These are phyloP conservation scores for Taiozyma sp. DNA, from an alignment of 1,139 yeast genomes.

Conservation along the genomic window DNA sequence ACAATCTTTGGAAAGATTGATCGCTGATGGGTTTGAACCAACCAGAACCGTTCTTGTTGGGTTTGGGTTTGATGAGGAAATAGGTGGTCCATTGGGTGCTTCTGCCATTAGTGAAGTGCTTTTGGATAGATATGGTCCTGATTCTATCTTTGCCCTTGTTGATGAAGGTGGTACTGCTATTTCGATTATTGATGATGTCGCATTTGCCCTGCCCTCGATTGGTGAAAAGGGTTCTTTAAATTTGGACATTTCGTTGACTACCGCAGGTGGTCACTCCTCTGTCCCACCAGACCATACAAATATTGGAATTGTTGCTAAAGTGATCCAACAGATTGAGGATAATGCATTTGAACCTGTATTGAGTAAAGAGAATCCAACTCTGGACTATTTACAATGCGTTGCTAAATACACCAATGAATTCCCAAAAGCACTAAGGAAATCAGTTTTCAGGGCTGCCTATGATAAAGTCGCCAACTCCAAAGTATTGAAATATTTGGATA, in stretches of 20 bases:
- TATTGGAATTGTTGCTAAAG: conserved; percentile 56
- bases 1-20: conserved; percentile 52
- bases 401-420: conserved; percentile 36
- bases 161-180: conserved; percentile 57
- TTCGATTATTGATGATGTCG: conserved; percentile 35
- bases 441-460: conserved; percentile 11
- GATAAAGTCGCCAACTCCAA: conserved; percentile 30
- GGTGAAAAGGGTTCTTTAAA: conserved; percentile 66
- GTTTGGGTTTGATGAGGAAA: conserved; percentile 74
- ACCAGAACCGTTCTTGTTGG: conserved; percentile 53
- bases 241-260: conserved; percentile 39
- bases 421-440: conserved; percentile 22
- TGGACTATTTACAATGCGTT: conserved; percentile 40
- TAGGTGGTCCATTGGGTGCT: conserved; percentile 59
- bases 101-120: conserved; percentile 36
- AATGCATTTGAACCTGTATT: conserved; percentile 42
- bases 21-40: conserved; percentile 43
- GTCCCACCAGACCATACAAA: conserved; percentile 66
- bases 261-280: conserved; percentile 71
- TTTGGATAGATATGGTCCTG: conserved; percentile 46
- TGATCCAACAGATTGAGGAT: conserved; percentile 44
- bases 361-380: conserved; percentile 43
- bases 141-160: conserved; percentile 51
- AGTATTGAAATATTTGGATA: conserved; percentile 31
- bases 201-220: conserved; percentile 52